These are phyloP conservation scores for Diaporthe longicolla DNA, from an alignment of 2,329 filamentous ascomycete species.

Conservation along the genomic window DNA sequence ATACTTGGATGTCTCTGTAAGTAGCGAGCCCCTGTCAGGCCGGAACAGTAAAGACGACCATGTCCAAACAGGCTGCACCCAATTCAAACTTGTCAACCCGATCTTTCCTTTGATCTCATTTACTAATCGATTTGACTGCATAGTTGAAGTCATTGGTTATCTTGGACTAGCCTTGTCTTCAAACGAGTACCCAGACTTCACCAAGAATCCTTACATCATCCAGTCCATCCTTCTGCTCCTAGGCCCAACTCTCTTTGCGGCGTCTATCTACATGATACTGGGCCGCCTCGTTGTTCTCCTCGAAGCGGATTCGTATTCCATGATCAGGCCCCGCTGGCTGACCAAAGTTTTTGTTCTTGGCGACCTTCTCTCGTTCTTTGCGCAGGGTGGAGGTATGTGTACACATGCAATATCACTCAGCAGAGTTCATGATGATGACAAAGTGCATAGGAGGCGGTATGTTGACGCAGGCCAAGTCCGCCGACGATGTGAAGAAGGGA, in stretches of 20 bases:
- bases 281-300: conserved; percentile 32
- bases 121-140: background rate
- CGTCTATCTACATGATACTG: conserved; percentile 40
- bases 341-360: conserved; percentile 38
- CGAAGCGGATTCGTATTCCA: conserved; percentile 16
- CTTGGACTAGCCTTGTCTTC: conserved; percentile 32
- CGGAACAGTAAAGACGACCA: background rate
- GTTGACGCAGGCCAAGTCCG: conserved; percentile 17
- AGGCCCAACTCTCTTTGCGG: conserved; percentile 36
- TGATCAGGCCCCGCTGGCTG: conserved; percentile 28
- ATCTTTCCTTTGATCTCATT: background rate
- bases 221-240: conserved; percentile 37
- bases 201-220: conserved; percentile 29
- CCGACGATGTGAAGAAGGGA: conserved; percentile 10
- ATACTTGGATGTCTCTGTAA: conserved; percentile 66
- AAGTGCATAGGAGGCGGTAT: conserved; percentile 9
- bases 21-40: conserved; percentile 35
- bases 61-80: background rate
- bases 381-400: conserved; percentile 25
- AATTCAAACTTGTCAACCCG: too few relatives aligned
- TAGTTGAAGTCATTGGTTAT: conserved; percentile 38
- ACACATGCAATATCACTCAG: too few relatives aligned
- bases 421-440: background rate
- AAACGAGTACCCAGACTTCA: conserved; percentile 23
- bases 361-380: conserved; percentile 36